phyloP scores from a whole-genome alignment of 2,329 filamentous ascomycete species.

The Penicillium sp. region DNA sequence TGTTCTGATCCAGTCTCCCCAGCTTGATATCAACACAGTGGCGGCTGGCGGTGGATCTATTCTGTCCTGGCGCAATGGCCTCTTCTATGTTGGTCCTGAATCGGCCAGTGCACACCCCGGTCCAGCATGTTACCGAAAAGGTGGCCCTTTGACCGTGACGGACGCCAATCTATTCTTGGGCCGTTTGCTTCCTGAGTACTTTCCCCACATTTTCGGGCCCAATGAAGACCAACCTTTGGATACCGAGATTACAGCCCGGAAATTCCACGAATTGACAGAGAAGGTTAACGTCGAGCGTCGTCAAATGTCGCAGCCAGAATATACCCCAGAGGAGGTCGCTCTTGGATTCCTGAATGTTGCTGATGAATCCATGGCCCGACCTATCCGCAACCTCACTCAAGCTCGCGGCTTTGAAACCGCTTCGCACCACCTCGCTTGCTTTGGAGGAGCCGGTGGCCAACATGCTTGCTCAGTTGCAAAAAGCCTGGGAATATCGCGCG shows the following conservation, averaged over 20 bases:
- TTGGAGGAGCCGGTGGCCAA: slow-evolving; percentile 88
- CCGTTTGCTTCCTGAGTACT: slow-evolving; percentile 84
- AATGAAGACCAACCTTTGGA: slow-evolving; percentile 84
- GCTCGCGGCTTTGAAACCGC: slow-evolving; percentile 90
- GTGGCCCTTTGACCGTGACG: slow-evolving; percentile 84
- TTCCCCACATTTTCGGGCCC: slow-evolving; percentile 92
- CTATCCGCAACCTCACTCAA: slow-evolving; percentile 86
- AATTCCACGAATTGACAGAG: slow-evolving; percentile 73
- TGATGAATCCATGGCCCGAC: slow-evolving; percentile 55
- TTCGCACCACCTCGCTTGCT: slow-evolving; percentile 85
- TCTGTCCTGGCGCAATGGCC: slow-evolving; percentile 82
- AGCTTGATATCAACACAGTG: slow-evolving; percentile 93
- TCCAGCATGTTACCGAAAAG: slow-evolving; percentile 89
- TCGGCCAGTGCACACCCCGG: slow-evolving; percentile 89
- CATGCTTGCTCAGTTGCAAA: slow-evolving; percentile 90
- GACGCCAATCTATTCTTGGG: slow-evolving; percentile 89
- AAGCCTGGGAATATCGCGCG: slow-evolving; percentile 79
- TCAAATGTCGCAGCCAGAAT: slow-evolving; percentile 51
- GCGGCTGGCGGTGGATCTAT: slow-evolving; percentile 72
- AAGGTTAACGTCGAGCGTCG: slow-evolving; percentile 70
- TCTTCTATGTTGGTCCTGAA: slow-evolving; percentile 91
- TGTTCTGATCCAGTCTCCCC: slow-evolving; percentile 89
- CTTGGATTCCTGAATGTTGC: slow-evolving; percentile 45
- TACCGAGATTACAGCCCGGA: slow-evolving; percentile 68
- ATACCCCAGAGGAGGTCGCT: slow-evolving; percentile 64